Percentiles rank a stretch among this genome's conserved stretches.
These are phyloP conservation scores for Wickerhamiella bombiphila DNA, from an alignment of 805 yeast species.

Conservation along the genomic window DNA sequence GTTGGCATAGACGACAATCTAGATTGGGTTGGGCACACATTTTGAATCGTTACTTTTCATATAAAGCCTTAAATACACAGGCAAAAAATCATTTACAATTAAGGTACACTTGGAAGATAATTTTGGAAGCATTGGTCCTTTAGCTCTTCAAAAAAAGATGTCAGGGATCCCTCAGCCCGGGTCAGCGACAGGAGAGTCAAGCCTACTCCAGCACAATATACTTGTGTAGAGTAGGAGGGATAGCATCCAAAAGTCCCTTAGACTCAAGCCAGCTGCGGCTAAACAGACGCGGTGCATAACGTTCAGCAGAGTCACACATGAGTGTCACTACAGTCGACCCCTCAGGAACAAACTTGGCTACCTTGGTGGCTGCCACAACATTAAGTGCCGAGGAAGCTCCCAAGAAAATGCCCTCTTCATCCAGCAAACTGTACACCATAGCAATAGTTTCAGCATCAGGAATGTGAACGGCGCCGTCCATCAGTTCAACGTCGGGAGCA, in stretches of 20 bases:
- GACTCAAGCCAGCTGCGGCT: constrained; percentile 60
- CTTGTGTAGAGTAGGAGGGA: constrained; percentile 58
- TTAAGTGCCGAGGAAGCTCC: constrained; percentile 89
- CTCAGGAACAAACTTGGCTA: constrained; percentile 58
- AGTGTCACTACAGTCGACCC: constrained; percentile 77
- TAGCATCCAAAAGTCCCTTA: constrained; percentile 43
- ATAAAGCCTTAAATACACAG: no score
- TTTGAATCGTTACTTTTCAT: no score
- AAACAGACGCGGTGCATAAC: constrained; percentile 71
- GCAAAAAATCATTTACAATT: no score
- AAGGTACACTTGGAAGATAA: no score
- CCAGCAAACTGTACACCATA: constrained; percentile 70
- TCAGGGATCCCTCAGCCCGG: no score
- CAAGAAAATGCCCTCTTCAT: constrained; percentile 78
- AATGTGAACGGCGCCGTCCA: constrained; percentile 69
- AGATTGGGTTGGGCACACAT: no score
- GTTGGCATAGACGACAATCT: no score
- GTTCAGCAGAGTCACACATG: constrained; percentile 82
- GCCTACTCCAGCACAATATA: constrained; percentile 37
- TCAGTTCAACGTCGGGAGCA: constrained; percentile 49
- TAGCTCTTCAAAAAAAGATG: no score
- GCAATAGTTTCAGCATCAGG: constrained; percentile 68
- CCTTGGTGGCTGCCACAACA: constrained; percentile 73
- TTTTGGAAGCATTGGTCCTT: no score
- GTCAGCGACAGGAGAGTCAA: no score